Conservation (phyloP, 768 basidiomycete genomes). For the Mrakia frigida region DNA sequence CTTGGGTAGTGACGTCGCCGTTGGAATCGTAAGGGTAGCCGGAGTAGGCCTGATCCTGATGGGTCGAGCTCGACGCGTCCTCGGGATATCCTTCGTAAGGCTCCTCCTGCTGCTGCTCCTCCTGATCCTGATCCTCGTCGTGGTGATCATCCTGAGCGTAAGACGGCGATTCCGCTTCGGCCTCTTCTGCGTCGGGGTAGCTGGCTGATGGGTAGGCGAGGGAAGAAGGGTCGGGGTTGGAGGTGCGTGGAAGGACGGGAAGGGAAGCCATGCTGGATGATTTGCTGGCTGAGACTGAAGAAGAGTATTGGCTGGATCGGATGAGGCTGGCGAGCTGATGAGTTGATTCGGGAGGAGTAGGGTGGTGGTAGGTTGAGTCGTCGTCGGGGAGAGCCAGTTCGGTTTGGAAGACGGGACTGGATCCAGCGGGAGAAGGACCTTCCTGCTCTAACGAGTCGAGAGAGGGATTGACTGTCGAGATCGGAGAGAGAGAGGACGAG, state of each 20-base stretch:
- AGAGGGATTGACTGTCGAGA: not conserved
- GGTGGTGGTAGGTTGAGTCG: not conserved
- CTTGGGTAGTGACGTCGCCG: not conserved
- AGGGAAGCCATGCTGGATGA: not conserved
- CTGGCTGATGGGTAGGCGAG: not conserved
- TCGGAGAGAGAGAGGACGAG: not conserved
- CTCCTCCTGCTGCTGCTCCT: not conserved
- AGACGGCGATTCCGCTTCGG: not conserved
- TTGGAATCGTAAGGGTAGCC: not conserved
- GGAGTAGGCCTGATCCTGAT: not conserved
- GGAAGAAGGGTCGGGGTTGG: not conserved
- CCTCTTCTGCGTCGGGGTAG: not conserved
- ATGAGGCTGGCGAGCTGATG: not conserved
- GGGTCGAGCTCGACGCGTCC: not conserved
- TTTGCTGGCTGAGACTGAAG: not conserved
- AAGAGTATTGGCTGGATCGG: not conserved
- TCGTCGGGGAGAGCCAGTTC: not conserved
- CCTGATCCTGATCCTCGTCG: not conserved
- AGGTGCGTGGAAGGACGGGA: not conserved
- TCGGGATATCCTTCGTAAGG: not conserved
- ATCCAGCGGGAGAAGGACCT: not conserved
- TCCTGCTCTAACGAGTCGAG: not conserved
- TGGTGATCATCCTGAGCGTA: not conserved
- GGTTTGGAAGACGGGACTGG: not conserved
- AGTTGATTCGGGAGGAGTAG: not conserved